Base-by-base conservation (phyloP, 31 red algal species). In the Asparagopsis taxiformis region DNA sequence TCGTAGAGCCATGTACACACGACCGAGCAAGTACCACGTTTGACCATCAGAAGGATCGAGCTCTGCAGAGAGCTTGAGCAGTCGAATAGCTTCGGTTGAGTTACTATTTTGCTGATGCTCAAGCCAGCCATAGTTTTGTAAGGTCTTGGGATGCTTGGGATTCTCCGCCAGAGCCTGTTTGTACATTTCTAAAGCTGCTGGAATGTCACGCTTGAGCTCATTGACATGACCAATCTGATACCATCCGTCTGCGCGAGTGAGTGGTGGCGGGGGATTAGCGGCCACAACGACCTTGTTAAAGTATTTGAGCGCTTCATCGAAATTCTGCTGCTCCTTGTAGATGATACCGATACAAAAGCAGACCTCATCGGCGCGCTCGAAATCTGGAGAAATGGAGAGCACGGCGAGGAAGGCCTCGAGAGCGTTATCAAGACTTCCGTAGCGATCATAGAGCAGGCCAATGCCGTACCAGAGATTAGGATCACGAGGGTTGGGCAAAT, bases 301-400 rank as follows among this genome's bases (percentile, higher is more conserved):
- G 57, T 85, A 90, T 17, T 85, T 72, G 31, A 85, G 77, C 13
- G 90, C 75, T 10, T 84, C 57, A 51, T 98, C 86, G 80, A 88
- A 98, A 2, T 81, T 84, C n/a, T 84, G 72, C 43, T 88, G 86
- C 49, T 91, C 85, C 68, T 89, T 86, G 59, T 86, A 90, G 31
- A 98, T 90, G 57, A 88, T 90, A 43, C 87, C 95, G 17, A 94
- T 90, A 75, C 89, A 91, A 69, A 91, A 98, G 65, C 88, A 94
- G 0, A 94, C 84, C 75, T 94, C 95, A 44, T 94, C 90, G 33
- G 73, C 84, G 21, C 77, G 64, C 61, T 98, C 94, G 71, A 90
- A 89, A 46, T 93, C 76, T 8, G 89, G 94, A 13, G 80, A 73
- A 37, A 98, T 73, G 29, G 75, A 53, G 19, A 94, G 87, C 30